A percentile compares a stretch with the other conserved stretches of the same genome.
Conservation (phyloP, 208 protist genomes). For the Leishmania lainsoni region DNA sequence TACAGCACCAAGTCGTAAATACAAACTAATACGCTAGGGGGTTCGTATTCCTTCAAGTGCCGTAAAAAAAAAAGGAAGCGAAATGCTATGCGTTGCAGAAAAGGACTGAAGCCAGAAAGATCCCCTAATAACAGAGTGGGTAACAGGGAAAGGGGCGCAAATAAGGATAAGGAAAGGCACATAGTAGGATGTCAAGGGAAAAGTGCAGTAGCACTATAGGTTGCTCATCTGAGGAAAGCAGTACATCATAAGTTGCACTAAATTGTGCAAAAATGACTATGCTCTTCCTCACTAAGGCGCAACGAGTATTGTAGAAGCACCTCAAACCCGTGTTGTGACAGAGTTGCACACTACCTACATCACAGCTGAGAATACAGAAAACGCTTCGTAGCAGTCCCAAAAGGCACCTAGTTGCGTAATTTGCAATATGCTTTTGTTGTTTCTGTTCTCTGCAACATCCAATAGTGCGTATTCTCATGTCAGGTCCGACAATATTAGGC, state of each 20-base stretch:
- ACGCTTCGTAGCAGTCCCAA: not conserved
- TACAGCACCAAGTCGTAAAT: not conserved
- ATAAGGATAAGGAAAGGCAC: not conserved
- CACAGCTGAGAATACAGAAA: not conserved
- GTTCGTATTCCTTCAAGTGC: not conserved
- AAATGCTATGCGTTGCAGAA: not conserved
- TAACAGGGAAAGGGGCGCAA: not conserved
- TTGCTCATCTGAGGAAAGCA: not conserved
- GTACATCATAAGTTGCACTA: not conserved
- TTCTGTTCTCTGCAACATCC: not conserved
- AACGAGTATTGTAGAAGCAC: not conserved
- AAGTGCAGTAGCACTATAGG: not conserved
- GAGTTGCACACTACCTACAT: no score
- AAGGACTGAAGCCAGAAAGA: not conserved
- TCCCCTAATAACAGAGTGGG: not conserved
- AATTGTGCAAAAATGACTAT: not conserved
- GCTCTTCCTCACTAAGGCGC: not conserved
- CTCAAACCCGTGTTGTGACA: not conserved
- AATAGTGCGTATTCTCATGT: not conserved
- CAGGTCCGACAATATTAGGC: not conserved
- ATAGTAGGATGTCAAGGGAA: not conserved
- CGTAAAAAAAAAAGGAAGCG: not conserved
- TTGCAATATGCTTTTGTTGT: not conserved
- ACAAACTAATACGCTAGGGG: not conserved
- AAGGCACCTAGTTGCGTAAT: not conserved